These are phyloP conservation scores for Yarrowia deformans DNA, from an alignment of 805 yeast genomes.

Conservation along the genomic window DNA sequence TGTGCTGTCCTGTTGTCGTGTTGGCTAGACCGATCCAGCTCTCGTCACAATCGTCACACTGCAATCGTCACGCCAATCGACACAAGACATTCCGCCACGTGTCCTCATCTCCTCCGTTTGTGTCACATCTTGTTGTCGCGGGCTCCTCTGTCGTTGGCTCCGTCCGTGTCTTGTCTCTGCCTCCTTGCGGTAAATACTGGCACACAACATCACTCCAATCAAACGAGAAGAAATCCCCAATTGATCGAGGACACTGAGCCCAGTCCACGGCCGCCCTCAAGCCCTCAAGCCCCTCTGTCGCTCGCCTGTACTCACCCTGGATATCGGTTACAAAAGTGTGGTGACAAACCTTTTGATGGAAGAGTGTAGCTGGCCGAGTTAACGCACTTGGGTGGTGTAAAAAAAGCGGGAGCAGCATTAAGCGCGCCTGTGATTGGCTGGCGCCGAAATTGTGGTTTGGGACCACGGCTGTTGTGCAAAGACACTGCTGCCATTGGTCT, in stretches of 20 bases:
- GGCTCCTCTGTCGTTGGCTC: too few species aligned
- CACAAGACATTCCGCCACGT: not conserved
- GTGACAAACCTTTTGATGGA: constrained; percentile 40
- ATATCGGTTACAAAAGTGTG: constrained; percentile 39
- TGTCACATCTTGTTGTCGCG: not conserved
- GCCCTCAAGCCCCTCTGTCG: not conserved
- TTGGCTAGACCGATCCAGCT: too few species aligned
- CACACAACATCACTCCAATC: not conserved
- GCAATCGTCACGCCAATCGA: not conserved
- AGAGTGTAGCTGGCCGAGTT: constrained; percentile 39
- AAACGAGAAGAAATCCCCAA: not conserved
- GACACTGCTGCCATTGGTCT: constrained; percentile 18
- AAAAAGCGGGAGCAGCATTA: constrained; percentile 35
- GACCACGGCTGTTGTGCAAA: constrained; percentile 5
- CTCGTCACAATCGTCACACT: too few species aligned
- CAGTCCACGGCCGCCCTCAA: not conserved
- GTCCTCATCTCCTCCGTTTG: not conserved
- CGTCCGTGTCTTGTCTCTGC: not conserved
- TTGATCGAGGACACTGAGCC: not conserved
- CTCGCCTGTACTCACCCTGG: constrained; percentile 30
- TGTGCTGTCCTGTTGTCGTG: too few species aligned
- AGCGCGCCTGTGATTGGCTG: constrained; percentile 36
- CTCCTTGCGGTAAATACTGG: not conserved
- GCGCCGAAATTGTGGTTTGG: constrained; percentile 3
- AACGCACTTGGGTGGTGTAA: constrained; percentile 35